phyloP scores from a whole-genome alignment of 805 yeast species.

The Diddensiella transvaalensis region DNA sequence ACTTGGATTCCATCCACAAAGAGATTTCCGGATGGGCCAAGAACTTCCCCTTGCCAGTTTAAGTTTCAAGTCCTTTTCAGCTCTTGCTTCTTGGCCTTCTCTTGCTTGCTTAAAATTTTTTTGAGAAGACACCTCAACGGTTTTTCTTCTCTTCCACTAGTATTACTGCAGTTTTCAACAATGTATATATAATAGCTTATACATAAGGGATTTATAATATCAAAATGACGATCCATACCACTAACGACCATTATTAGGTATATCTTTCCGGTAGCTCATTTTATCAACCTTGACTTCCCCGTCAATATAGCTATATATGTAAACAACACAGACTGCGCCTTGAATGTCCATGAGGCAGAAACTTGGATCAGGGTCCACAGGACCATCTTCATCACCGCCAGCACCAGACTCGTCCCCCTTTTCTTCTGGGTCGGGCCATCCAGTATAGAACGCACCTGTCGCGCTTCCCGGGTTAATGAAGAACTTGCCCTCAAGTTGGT shows the following conservation, averaged over 20 bases:
- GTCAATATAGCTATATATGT: slow-evolving; percentile 75
- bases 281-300: slow-evolving; percentile 91
- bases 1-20: slow-evolving; percentile 59
- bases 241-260: slow-evolving; percentile 71
- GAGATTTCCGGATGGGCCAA: slow-evolving; percentile 87
- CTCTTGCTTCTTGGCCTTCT: not conserved
- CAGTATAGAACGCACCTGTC: slow-evolving; percentile 80
- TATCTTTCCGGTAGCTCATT: slow-evolving; percentile 59
- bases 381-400: slow-evolving; percentile 14
- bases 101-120: too few relatives aligned
- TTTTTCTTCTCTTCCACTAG: too few relatives aligned
- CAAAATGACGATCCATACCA: slow-evolving; percentile 66
- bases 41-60: slow-evolving; percentile 41
- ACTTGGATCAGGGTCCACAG: slow-evolving; percentile 58
- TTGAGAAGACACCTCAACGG: slow-evolving; percentile 1
- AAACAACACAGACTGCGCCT: slow-evolving; percentile 71
- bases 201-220: not conserved
- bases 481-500: slow-evolving; percentile 85
- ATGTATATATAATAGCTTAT: slow-evolving; percentile 3
- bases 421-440: slow-evolving; percentile 51
- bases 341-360: slow-evolving; percentile 87
- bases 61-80: slow-evolving; percentile 5
- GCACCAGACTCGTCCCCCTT: slow-evolving; percentile 38
- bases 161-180: slow-evolving; percentile 4
- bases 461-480: slow-evolving; percentile 97